Conservation (phyloP, 2,329 filamentous ascomycete genomes). For the Fusarium vanettenii region DNA sequence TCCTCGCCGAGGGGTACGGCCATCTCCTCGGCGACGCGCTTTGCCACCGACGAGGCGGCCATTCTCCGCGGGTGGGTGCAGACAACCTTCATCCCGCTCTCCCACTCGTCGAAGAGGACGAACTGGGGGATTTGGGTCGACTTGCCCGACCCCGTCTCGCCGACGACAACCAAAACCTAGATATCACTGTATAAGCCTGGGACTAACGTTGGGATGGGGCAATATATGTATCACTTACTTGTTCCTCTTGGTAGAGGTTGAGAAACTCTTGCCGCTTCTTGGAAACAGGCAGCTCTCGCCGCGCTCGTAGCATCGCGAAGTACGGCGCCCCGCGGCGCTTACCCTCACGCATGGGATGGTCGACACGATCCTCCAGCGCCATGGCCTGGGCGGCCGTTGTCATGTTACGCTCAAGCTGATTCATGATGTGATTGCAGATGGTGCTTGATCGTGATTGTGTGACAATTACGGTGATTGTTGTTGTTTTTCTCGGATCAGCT, state of each 20-base stretch:
- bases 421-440: not conserved
- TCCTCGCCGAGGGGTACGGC: slow-evolving; percentile 84
- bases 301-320: not conserved
- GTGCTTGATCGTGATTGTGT: not conserved
- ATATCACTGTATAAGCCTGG: not conserved
- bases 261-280: not conserved
- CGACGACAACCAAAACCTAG: slow-evolving; percentile 25
- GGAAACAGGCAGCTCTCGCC: not conserved
- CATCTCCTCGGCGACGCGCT: slow-evolving; percentile 89
- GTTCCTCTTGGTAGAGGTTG: not conserved
- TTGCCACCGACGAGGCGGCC: slow-evolving; percentile 91
- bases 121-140: slow-evolving; percentile 34
- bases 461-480: not conserved
- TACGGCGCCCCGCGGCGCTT: not conserved
- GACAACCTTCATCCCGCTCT: not conserved
- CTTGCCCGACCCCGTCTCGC: slow-evolving; percentile 33
- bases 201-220: not conserved
- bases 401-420: not conserved
- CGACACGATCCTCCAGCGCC: not conserved
- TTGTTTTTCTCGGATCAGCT: not conserved
- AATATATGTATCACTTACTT: not conserved
- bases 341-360: not conserved
- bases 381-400: not conserved
- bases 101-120: slow-evolving; percentile 23
- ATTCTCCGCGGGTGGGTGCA: slow-evolving; percentile 80